Conservation (phyloP, 2,329 filamentous ascomycete species). For the Penicillium italicum region DNA sequence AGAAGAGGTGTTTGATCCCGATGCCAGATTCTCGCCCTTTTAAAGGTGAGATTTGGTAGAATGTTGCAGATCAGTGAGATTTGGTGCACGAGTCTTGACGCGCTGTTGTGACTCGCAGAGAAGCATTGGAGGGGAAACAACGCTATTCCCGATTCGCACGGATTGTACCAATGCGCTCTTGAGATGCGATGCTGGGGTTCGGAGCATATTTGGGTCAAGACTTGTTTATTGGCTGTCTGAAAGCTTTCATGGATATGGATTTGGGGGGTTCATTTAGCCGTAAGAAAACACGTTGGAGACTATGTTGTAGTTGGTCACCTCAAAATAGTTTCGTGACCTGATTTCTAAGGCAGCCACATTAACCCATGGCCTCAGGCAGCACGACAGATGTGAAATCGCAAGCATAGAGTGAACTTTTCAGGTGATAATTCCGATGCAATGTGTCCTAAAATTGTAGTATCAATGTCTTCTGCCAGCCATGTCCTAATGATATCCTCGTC, state of each 20-base stretch:
- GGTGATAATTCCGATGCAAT: not conserved
- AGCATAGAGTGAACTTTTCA: no score
- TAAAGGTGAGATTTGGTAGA: not conserved
- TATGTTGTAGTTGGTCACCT: no score
- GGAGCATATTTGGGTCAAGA: not conserved
- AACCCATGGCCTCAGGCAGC: no score
- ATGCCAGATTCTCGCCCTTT: no score
- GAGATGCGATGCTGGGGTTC: not conserved
- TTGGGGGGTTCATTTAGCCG: no score
- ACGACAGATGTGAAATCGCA: no score
- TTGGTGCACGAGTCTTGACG: not conserved
- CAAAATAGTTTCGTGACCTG: no score
- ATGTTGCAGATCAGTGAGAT: not conserved
- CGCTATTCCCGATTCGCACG: not conserved
- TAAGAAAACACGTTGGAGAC: no score
- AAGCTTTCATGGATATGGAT: no score
- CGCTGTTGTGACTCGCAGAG: not conserved
- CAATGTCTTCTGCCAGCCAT: not conserved
- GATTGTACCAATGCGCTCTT: not conserved
- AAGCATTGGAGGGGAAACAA: not conserved
- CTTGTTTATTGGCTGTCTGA: no score
- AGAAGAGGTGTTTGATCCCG: not conserved
- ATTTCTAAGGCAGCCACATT: no score
- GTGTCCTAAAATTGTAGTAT: not conserved
- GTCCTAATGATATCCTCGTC: not conserved